phyloP scores from a whole-genome alignment of 192 early-diverging fungal genomes.

The Gigaspora rosea region DNA sequence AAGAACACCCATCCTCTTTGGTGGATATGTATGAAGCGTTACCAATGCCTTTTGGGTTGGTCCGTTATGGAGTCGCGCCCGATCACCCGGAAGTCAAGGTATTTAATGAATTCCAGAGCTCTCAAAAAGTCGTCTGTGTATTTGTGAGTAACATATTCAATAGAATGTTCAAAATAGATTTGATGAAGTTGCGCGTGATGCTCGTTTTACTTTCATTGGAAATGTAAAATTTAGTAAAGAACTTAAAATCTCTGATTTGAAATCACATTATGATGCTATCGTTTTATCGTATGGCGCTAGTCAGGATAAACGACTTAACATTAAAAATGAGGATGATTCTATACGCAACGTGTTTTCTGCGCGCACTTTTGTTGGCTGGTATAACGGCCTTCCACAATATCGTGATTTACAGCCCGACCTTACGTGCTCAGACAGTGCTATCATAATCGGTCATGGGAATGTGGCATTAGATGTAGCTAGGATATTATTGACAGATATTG shows the following conservation, averaged over 20 bases:
- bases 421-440: slow-evolving; percentile 65
- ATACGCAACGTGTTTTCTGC: slow-evolving; percentile 70
- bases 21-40: slow-evolving; percentile 88
- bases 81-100: slow-evolving; percentile 98
- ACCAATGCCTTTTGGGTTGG: slow-evolving; percentile 87
- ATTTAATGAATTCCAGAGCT: slow-evolving; percentile 13
- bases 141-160: slow-evolving; percentile 16
- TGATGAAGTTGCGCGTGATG: slow-evolving; percentile 69
- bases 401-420: slow-evolving; percentile 65
- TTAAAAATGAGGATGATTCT: slow-evolving; percentile 63
- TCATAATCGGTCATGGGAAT: slow-evolving; percentile 92
- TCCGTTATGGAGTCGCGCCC: slow-evolving; percentile 93
- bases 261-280: slow-evolving; percentile 69
- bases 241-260: slow-evolving; percentile 54
- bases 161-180: slow-evolving; percentile 89
- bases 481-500: slow-evolving; percentile 73
- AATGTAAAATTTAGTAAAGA: slow-evolving; percentile 70
- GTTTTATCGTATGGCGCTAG: slow-evolving; percentile 87
- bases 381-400: slow-evolving; percentile 84
- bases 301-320: slow-evolving; percentile 66
- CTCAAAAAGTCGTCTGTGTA: not conserved
- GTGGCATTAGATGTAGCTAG: slow-evolving; percentile 92
- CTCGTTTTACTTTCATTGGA: slow-evolving; percentile 76
- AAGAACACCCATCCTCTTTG: slow-evolving; percentile 47
- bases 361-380: slow-evolving; percentile 90